Percentiles rank a stretch among this genome's conserved stretches.
phyloP scores from a whole-genome alignment of 176 grass and related monocot genomes.

The Carex kokanica region DNA sequence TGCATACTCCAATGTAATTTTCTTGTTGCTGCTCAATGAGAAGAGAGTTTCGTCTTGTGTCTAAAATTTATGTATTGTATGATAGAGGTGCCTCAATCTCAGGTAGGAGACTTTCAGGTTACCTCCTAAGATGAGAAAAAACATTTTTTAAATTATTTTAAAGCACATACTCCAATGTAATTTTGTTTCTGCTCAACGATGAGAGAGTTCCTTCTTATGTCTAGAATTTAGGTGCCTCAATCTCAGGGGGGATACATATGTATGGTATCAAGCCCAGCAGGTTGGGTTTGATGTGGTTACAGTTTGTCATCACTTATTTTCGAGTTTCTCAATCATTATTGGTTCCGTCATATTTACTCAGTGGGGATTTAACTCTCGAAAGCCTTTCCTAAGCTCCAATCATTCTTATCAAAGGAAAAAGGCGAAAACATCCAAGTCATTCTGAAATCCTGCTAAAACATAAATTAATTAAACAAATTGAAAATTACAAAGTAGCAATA shows the following conservation, averaged over 20 bases:
- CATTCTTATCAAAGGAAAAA: background rate
- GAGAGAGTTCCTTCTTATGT: background rate
- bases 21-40: background rate
- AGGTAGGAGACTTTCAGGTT: constrained; percentile 73
- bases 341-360: background rate
- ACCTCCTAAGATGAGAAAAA: background rate
- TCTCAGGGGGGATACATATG: background rate
- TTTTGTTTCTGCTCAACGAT: background rate
- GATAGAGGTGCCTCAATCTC: background rate
- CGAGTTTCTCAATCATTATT: background rate
- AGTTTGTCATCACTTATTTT: background rate
- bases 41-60: background rate
- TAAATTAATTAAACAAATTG: background rate
- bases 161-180: background rate
- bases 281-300: background rate
- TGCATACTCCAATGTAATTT: background rate
- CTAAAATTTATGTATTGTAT: background rate
- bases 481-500: background rate
- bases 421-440: background rate
- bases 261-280: background rate
- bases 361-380: background rate
- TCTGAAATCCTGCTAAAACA: background rate
- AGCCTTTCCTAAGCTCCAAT: background rate
- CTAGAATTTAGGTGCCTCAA: background rate
- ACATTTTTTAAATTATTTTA: background rate